phyloP scores from a whole-genome alignment of 2,329 filamentous ascomycete genomes.

The Colletotrichum lindemuthianum region DNA sequence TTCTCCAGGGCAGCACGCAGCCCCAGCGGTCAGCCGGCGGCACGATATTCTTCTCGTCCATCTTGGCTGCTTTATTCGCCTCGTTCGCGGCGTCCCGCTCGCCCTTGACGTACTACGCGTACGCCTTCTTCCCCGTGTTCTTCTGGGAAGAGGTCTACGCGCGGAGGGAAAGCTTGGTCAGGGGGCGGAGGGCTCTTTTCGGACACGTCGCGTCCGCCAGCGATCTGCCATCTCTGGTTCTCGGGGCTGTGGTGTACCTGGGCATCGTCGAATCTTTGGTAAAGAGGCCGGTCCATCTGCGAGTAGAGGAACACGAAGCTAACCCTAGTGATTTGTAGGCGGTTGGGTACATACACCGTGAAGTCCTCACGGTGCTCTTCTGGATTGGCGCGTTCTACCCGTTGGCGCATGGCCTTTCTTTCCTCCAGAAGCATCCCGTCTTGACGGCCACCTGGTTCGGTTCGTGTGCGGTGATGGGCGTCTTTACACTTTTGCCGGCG shows the following conservation, averaged over 20 bases:
- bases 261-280: conserved; percentile 82
- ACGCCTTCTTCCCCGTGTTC: conserved; percentile 89
- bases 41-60: conserved; percentile 76
- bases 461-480: conserved; percentile 85
- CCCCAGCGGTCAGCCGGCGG: conserved; percentile 70
- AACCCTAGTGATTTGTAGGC: conserved; percentile 63
- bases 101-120: conserved; percentile 86
- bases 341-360: conserved; percentile 89
- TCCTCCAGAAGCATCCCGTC: conserved; percentile 72
- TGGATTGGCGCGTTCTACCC: conserved; percentile 83
- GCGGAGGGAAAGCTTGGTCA: conserved; percentile 73
- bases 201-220: conserved; percentile 71
- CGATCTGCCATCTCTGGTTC: conserved; percentile 65
- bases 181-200: conserved; percentile 76
- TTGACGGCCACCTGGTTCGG: conserved; percentile 78
- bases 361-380: conserved; percentile 86
- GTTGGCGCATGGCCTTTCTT: conserved; percentile 74
- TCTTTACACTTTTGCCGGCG: conserved; percentile 88
- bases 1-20: conserved; percentile 76
- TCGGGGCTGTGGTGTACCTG: conserved; percentile 76
- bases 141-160: conserved; percentile 98
- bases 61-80: conserved; percentile 80
- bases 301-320: conserved; percentile 34
- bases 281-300: conserved; percentile 44
- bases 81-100: conserved; percentile 84